Conservation (phyloP, 1,284 basidiomycete species). For the Ganoderma sinense region DNA sequence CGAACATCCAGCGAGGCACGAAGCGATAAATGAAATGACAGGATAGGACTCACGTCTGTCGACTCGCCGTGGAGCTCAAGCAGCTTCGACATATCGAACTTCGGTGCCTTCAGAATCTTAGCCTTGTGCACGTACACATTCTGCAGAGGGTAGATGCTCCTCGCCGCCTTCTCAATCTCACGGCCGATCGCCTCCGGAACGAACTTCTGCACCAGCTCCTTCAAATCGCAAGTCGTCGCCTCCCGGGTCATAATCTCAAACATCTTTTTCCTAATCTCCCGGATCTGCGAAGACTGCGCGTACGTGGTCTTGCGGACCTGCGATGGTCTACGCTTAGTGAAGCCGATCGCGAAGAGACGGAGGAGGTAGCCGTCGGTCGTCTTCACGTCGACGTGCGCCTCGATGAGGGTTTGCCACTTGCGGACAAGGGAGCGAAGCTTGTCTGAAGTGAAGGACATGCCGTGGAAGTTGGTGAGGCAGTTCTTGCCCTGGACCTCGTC, state of each 20-base stretch:
- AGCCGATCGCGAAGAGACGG: slow-evolving; percentile 98
- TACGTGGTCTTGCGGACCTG: slow-evolving; percentile 99
- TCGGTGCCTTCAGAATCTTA: slow-evolving; percentile 97
- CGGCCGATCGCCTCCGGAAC: slow-evolving; percentile 99
- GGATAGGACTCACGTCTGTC: slow-evolving; percentile 73
- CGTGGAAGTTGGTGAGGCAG: slow-evolving; percentile 99
- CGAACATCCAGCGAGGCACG: too few relatives aligned
- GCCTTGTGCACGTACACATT: slow-evolving; percentile 99
- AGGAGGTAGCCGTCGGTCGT: slow-evolving; percentile 99
- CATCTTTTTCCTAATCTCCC: slow-evolving; percentile 99
- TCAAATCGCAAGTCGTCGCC: slow-evolving; percentile 94
- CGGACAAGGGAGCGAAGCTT: slow-evolving; percentile 99
- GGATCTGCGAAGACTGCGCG: slow-evolving; percentile 94
- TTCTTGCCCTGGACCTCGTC: slow-evolving; percentile 99
- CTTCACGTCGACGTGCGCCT: slow-evolving; percentile 98
- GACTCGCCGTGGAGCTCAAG: slow-evolving; percentile 96
- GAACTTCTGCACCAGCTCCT: slow-evolving; percentile 99
- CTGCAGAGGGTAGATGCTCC: slow-evolving; percentile 97
- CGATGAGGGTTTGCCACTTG: slow-evolving; percentile 99
- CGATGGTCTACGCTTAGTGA: slow-evolving; percentile 96
- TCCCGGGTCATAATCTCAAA: slow-evolving; percentile 99
- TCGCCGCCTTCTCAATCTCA: slow-evolving; percentile 98
- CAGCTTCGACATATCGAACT: slow-evolving; percentile 95
- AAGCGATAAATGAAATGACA: neutral
- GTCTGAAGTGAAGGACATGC: slow-evolving; percentile 99